Evolutionary conservation across 805 yeast species (phyloP).

Genomic region (Komagataella pastoris): DNA sequence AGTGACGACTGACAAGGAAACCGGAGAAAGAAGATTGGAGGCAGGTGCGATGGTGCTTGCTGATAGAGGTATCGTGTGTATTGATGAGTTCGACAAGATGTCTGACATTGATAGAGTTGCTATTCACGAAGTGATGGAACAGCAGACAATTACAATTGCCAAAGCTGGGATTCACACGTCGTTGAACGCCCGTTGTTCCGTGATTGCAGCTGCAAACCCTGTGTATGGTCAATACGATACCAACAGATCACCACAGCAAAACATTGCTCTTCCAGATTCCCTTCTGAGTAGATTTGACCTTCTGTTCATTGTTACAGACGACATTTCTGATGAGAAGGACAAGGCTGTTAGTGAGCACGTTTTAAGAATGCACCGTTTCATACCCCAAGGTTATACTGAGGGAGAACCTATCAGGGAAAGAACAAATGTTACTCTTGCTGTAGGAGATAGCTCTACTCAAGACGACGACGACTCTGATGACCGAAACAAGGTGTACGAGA

Average conservation of each 20-base stretch:
- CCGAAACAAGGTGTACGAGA: slow-evolving; percentile 65
- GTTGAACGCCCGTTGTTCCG: slow-evolving; percentile 91
- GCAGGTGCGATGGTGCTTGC: slow-evolving; percentile 99
- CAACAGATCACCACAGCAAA: slow-evolving; percentile 90
- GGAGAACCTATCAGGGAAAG: slow-evolving; percentile 90
- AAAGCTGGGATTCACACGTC: slow-evolving; percentile 98
- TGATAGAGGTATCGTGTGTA: slow-evolving; percentile 94
- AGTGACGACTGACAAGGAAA: slow-evolving; percentile 89
- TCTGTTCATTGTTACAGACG: slow-evolving; percentile 91
- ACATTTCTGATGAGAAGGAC: slow-evolving; percentile 74
- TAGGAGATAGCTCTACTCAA: slow-evolving; percentile 47
- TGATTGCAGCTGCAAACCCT: slow-evolving; percentile 96
- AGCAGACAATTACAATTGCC: slow-evolving; percentile 95
- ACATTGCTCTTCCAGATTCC: slow-evolving; percentile 95
- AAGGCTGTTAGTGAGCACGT: slow-evolving; percentile 90
- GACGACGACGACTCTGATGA: slow-evolving; percentile 26
- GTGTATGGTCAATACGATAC: slow-evolving; percentile 94
- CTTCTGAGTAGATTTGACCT: slow-evolving; percentile 92
- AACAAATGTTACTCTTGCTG: slow-evolving; percentile 57
- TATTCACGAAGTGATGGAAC: slow-evolving; percentile 99
- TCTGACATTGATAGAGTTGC: slow-evolving; percentile 94
- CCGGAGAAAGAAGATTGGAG: slow-evolving; percentile 91
- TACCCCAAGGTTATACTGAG: slow-evolving; percentile 79
- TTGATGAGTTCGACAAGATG: slow-evolving; percentile 98
- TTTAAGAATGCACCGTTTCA: slow-evolving; percentile 78